Evolutionary conservation across 1,284 basidiomycete genomes (phyloP).

Genomic region (Phaffia rhodozyma): DNA sequence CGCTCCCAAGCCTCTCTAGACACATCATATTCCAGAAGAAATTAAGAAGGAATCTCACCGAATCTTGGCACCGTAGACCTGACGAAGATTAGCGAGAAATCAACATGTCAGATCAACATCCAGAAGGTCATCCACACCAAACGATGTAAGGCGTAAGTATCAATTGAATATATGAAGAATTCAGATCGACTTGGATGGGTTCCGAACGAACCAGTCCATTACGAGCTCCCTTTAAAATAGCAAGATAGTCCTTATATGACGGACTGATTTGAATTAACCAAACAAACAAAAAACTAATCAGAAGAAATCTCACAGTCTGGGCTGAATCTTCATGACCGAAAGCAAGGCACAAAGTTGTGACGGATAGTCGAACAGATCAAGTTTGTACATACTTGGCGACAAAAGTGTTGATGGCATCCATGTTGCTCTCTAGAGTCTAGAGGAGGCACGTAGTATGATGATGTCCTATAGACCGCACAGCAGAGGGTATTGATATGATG

Average conservation of each 20-base stretch:
- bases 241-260: slow-evolving; percentile 74
- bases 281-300: neutral
- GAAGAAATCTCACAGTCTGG: neutral
- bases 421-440: neutral
- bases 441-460: too few relatives aligned
- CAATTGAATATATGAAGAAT: neutral
- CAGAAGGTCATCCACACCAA: neutral
- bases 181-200: too few relatives aligned
- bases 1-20: too few relatives aligned
- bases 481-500: too few relatives aligned
- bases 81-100: neutral
- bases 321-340: neutral
- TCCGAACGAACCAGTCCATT: slow-evolving; percentile 62
- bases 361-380: neutral
- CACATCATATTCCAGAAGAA: neutral
- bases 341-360: neutral
- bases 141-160: neutral
- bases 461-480: too few relatives aligned
- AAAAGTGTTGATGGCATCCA: neutral
- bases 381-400: neutral
- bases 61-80: slow-evolving; percentile 62
- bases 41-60: slow-evolving; percentile 31
- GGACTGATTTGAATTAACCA: slow-evolving; percentile 38
- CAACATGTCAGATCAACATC: neutral
- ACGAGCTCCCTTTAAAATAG: slow-evolving; percentile 85